Percentiles rank a stretch among this genome's conserved stretches.
Conservation (phyloP, 257 asterid species). For the Solanum lycopersicoides region DNA sequence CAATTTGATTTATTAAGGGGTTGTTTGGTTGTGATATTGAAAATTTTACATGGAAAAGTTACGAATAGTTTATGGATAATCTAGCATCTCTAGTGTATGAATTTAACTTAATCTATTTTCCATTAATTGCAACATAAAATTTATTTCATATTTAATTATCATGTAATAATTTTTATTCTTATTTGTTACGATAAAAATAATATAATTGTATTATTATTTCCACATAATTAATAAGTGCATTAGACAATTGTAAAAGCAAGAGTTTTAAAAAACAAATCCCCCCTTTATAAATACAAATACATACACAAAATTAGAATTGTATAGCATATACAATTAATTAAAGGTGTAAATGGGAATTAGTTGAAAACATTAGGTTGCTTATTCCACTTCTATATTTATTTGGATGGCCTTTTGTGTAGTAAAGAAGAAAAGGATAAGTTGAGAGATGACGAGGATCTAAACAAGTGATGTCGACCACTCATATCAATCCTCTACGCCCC, state of each 20-base stretch:
- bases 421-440: slow-evolving; percentile 5
- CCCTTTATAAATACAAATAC: background rate
- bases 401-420: background rate
- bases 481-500: slow-evolving; percentile 31
- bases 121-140: background rate
- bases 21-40: background rate
- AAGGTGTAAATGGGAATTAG: background rate
- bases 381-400: background rate
- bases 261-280: background rate
- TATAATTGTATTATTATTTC: background rate
- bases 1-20: background rate
- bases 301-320: background rate
- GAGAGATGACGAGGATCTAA: slow-evolving; percentile 36
- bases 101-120: too few species aligned
- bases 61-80: background rate
- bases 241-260: background rate
- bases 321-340: background rate
- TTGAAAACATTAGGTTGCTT: background rate
- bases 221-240: background rate
- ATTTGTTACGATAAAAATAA: background rate
- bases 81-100: background rate
- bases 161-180: background rate
- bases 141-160: background rate
- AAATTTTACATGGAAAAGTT: background rate
- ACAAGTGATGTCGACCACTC: slow-evolving; percentile 34